Conservation (phyloP, 345 rosid species). For the Gynandropsis gynandra region DNA sequence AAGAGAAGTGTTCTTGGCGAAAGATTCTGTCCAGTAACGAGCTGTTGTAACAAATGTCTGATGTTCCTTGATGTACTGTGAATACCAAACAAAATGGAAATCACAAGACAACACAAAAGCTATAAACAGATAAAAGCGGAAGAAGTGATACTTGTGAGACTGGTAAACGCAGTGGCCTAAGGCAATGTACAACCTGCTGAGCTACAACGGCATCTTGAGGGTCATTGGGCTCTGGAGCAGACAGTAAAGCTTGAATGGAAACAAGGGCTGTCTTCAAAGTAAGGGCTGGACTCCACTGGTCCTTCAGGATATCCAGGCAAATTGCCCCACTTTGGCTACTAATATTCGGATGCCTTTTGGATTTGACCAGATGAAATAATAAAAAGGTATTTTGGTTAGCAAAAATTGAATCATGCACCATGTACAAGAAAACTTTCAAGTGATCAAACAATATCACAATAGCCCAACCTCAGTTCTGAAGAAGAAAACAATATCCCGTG, state of each 20-base stretch:
- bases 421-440: not conserved
- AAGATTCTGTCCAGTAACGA: slow-evolving; percentile 94
- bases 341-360: slow-evolving; percentile 87
- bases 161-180: too few species aligned
- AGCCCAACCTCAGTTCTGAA: not conserved
- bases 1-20: slow-evolving; percentile 74
- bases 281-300: slow-evolving; percentile 99
- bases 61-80: slow-evolving; percentile 80
- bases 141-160: not conserved
- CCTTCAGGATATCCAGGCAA: slow-evolving; percentile 95
- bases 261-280: slow-evolving; percentile 97
- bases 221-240: slow-evolving; percentile 92
- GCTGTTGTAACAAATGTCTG: slow-evolving; percentile 87
- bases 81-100: slow-evolving; percentile 1
- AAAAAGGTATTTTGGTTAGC: slow-evolving; percentile 1
- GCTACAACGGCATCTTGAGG: slow-evolving; percentile 99
- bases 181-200: slow-evolving; percentile 55
- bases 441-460: not conserved
- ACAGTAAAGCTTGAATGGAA: slow-evolving; percentile 86
- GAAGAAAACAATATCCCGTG: not conserved
- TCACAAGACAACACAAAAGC: not conserved
- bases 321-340: slow-evolving; percentile 99
- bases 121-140: not conserved
- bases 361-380: slow-evolving; percentile 10
- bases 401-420: not conserved